Evolutionary conservation across 768 basidiomycete genomes (phyloP).

Genomic region (Lactifluus volemus): DNA sequence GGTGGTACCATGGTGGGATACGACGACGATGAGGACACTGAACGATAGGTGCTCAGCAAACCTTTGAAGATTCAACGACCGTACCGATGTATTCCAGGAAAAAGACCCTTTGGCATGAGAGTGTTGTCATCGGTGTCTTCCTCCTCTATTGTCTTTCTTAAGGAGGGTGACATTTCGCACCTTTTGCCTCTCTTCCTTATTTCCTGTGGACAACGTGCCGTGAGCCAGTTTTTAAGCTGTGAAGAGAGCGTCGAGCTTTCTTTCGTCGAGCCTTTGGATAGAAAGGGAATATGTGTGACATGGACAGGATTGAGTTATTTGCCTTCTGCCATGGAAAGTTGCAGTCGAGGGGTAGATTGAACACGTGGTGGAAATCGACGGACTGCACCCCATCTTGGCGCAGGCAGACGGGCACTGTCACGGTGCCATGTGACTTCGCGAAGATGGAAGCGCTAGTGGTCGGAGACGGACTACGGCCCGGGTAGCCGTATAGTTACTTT

Average conservation of each 20-base stretch:
- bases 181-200: conserved; percentile 79
- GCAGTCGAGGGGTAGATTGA: too few relatives aligned
- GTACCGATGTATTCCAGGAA: conserved; percentile 26
- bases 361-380: too few relatives aligned
- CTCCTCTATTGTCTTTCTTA: conserved; percentile 67
- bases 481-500: too few relatives aligned
- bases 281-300: too few relatives aligned
- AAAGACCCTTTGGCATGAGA: conserved; percentile 55
- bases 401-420: too few relatives aligned
- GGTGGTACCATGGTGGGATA: conserved; percentile 19
- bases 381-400: too few relatives aligned
- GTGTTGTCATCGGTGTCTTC: conserved; percentile 46
- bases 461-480: too few relatives aligned
- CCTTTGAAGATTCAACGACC: conserved; percentile 23
- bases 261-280: conserved; percentile 62
- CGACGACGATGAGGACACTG: conserved; percentile 19
- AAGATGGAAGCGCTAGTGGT: too few relatives aligned
- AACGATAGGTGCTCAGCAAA: conserved; percentile 10
- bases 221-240: neutral
- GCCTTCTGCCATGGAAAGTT: too few relatives aligned
- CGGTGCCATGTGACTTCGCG: too few relatives aligned
- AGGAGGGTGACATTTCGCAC: conserved; percentile 78
- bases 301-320: too few relatives aligned
- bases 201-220: conserved; percentile 44
- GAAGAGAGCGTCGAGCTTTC: conserved; percentile 52